Conservation (phyloP, 768 basidiomycete genomes). For the Russula abietina region DNA sequence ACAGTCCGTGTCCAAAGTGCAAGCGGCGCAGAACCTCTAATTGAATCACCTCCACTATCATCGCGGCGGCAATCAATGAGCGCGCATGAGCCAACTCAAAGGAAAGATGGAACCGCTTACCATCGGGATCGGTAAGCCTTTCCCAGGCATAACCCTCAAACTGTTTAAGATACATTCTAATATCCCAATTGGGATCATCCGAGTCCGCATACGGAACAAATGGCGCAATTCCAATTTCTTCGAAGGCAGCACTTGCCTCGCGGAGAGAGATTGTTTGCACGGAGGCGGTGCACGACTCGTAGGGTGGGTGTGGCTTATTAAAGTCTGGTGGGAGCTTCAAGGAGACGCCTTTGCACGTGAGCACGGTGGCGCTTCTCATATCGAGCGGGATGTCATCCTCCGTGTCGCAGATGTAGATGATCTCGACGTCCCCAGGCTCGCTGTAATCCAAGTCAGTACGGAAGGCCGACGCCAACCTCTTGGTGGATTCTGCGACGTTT, state of each 20-base stretch:
- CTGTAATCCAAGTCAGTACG: background rate
- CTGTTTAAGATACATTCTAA: constrained; percentile 34
- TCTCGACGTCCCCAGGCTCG: constrained; percentile 5
- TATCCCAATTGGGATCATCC: constrained; percentile 45
- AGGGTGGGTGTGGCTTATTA: constrained; percentile 33
- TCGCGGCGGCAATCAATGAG: constrained; percentile 1
- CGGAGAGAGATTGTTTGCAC: constrained; percentile 39
- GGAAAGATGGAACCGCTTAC: constrained; percentile 30
- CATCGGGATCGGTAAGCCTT: constrained; percentile 35
- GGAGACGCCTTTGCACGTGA: background rate
- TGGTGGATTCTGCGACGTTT: background rate
- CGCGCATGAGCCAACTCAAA: background rate
- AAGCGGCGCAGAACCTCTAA: constrained; percentile 45
- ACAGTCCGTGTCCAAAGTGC: constrained; percentile 34
- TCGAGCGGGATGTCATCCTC: constrained; percentile 15
- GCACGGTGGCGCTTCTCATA: background rate
- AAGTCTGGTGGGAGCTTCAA: constrained; percentile 11
- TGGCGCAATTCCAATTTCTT: constrained; percentile 50
- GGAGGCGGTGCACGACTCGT: constrained; percentile 53
- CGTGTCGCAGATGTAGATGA: constrained; percentile 6
- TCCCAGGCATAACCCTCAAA: constrained; percentile 52
- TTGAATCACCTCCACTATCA: constrained; percentile 45
- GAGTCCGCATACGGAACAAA: constrained; percentile 57
- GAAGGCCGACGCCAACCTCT: background rate
- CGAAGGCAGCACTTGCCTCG: background rate